These are phyloP conservation scores for Salpingoeca rosetta DNA, from an alignment of 78 protist genomes.

Conservation along the genomic window DNA sequence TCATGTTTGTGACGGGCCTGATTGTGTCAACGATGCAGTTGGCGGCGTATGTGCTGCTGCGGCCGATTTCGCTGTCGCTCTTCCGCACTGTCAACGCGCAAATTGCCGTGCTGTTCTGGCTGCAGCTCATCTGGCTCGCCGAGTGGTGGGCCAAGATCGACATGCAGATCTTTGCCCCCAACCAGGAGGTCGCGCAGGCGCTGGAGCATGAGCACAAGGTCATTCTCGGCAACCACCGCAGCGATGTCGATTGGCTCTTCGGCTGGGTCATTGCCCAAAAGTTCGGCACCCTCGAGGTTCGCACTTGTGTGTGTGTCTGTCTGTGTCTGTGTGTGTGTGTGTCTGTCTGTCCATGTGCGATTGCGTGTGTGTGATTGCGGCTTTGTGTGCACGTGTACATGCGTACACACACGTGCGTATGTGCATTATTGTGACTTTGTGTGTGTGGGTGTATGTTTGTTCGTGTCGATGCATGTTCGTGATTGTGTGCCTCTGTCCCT, in stretches of 20 bases:
- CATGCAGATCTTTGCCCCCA: neutral
- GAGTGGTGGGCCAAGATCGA: conserved; percentile 16
- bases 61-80: neutral
- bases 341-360: neutral
- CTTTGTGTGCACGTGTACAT: neutral
- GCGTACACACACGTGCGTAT: neutral
- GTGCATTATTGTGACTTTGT: neutral
- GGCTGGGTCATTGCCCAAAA: conserved; percentile 11
- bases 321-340: neutral
- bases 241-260: conserved; percentile 25
- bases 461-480: no score
- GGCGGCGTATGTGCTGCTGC: neutral
- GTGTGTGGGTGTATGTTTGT: no score
- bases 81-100: neutral
- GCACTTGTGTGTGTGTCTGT: neutral
- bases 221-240: conserved; percentile 17
- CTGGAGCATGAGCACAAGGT: no score
- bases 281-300: neutral
- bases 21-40: no score
- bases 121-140: neutral
- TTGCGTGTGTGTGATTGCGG: no score
- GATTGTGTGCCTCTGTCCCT: no score
- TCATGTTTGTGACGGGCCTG: no score
- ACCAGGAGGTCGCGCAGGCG: no score
- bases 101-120: neutral